Evolutionary conservation across 345 rosid genomes (phyloP), one percentile per base, ranked within the genome.

Genomic region (Citrus glauca): DNA sequence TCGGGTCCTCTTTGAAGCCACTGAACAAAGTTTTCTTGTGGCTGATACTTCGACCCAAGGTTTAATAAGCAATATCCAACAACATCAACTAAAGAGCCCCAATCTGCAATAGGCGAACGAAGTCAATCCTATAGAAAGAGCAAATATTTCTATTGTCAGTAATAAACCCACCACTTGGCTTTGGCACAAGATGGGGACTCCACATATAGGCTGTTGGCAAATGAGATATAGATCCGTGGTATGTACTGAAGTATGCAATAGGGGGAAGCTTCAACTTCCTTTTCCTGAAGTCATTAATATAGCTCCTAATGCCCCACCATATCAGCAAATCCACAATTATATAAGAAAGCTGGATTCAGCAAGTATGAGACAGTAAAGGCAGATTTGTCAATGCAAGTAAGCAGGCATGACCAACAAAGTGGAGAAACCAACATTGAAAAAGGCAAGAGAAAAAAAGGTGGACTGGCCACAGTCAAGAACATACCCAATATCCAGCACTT

Each of bases 171-270:
- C 99, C 99, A 82, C 69, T 90, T 79, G 99, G 99, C 85, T 96
- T 96, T 79, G 99, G 94, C 85, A 96, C 98, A 74, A 96, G 91
- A 80, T 91, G 92, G 61, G 98, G 92, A 86, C 99, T 96, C 98
- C 99, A 96, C 95, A 96, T 87, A 86, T 96, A 94, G 86, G 92
- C 98, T 7, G 97, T 96, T 78, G 99, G 99, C 79, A 96, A 84
- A 81, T 96, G 98, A 67, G 99, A 91, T 81, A 96, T 89, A 48
- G 99, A 96, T 79, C 98, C 99, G 81, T 90, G 83, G 88, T 96
- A 94, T 76, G 92, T 92, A 81, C 98, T 94, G 82, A 94, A 94
- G 88, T 94, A 96, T 62, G 99, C 99, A 42, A 96, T 91, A 37
- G 97, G 94, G 20, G 97, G 81, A 78, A 96, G 95, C 84, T 92